Conservation (phyloP, 1,284 basidiomycete genomes). For the Apiotrichum montevideense region DNA sequence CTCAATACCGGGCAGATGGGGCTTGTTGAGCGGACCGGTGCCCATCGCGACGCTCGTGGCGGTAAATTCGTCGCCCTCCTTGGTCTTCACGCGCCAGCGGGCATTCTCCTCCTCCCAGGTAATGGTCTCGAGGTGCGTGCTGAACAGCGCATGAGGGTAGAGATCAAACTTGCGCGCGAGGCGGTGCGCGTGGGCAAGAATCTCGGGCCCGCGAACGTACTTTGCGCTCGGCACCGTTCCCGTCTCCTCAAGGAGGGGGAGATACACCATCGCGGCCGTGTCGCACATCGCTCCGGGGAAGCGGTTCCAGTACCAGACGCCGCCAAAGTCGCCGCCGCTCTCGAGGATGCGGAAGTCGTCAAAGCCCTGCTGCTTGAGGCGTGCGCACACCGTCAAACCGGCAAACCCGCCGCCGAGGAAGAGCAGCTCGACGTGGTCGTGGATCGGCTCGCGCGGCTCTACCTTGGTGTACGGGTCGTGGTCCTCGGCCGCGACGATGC, state of each 20-base stretch:
- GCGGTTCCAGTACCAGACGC: constrained; percentile 21
- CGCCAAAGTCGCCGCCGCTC: constrained; percentile 14
- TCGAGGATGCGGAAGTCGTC: constrained; percentile 11
- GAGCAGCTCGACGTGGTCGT: constrained; percentile 12
- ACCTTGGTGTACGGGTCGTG: constrained; percentile 11
- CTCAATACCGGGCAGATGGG: constrained; percentile 9
- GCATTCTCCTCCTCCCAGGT: constrained; percentile 11
- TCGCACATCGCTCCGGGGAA: constrained; percentile 19
- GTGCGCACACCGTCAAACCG: constrained; percentile 9
- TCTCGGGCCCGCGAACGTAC: constrained; percentile 14
- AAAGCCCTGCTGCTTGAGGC: constrained; percentile 9
- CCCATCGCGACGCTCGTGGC: constrained; percentile 11
- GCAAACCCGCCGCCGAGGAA: constrained; percentile 16
- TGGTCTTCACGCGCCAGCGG: constrained; percentile 9
- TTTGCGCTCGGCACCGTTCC: constrained; percentile 6
- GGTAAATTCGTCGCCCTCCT: constrained; percentile 13
- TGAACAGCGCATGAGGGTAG: constrained; percentile 14
- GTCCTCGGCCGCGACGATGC: constrained; percentile 4
- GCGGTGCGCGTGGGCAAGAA: constrained; percentile 12
- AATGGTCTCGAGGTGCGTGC: constrained; percentile 7
- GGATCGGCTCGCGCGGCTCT: constrained; percentile 10
- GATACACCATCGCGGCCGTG: constrained; percentile 16
- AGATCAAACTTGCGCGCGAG: constrained; percentile 10
- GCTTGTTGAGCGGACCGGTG: constrained; percentile 10
- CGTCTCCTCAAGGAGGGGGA: constrained; percentile 13